These are phyloP conservation scores for Hyaloperonospora brassicae DNA, from an alignment of 352 stramenopile genomes.

Conservation along the genomic window DNA sequence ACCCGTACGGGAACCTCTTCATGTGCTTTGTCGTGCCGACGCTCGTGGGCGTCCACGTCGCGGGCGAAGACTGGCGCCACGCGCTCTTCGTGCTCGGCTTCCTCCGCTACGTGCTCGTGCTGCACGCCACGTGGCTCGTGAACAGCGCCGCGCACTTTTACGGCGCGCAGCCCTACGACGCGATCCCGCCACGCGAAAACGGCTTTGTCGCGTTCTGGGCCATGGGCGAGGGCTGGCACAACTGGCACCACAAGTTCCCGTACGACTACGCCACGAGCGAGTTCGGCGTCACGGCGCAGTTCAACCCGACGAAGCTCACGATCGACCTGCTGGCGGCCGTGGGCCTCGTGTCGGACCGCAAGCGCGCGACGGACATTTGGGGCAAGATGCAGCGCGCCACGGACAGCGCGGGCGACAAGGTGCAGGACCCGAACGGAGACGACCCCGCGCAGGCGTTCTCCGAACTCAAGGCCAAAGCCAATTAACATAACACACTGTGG, in stretches of 20 bases:
- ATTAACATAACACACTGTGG: slow-evolving; percentile 18
- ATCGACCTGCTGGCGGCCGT: slow-evolving; percentile 91
- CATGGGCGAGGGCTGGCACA: slow-evolving; percentile 97
- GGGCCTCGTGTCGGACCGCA: slow-evolving; percentile 91
- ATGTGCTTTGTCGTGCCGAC: slow-evolving; percentile 97
- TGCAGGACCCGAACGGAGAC: slow-evolving; percentile 50
- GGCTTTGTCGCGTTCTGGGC: slow-evolving; percentile 92
- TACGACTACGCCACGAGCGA: slow-evolving; percentile 99
- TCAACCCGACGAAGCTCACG: slow-evolving; percentile 97
- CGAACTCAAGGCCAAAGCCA: slow-evolving; percentile 61
- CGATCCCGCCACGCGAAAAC: slow-evolving; percentile 95
- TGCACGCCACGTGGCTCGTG: slow-evolving; percentile 98
- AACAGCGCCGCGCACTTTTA: slow-evolving; percentile 98
- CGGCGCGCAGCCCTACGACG: slow-evolving; percentile 95
- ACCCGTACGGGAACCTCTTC: slow-evolving; percentile 96
- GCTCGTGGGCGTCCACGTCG: slow-evolving; percentile 78
- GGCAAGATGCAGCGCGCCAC: slow-evolving; percentile 82
- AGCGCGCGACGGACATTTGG: slow-evolving; percentile 92
- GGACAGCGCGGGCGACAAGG: slow-evolving; percentile 27
- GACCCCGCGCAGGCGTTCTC: slow-evolving; percentile 47
- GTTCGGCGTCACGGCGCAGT: slow-evolving; percentile 93
- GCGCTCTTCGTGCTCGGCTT: slow-evolving; percentile 94
- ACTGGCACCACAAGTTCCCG: slow-evolving; percentile 99
- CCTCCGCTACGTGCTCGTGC: slow-evolving; percentile 89
- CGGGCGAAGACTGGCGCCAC: slow-evolving; percentile 92